Conservation (phyloP, 2,329 filamentous ascomycete species). For the Aspergillus bombycis region DNA sequence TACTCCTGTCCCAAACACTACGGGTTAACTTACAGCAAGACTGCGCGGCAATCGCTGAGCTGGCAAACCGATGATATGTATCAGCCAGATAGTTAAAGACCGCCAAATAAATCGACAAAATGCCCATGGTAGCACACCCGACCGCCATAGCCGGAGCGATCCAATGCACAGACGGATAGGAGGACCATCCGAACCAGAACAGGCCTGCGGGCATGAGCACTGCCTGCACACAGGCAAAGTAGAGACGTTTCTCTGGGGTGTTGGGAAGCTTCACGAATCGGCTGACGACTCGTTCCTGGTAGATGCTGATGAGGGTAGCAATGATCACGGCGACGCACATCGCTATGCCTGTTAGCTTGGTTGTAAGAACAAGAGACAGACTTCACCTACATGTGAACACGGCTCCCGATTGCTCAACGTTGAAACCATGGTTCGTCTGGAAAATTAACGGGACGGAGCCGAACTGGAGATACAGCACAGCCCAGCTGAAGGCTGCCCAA, state of each 20-base stretch:
- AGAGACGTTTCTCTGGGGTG: slow-evolving; percentile 76
- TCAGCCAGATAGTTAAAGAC: slow-evolving; percentile 94
- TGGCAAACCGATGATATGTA: slow-evolving; percentile 81
- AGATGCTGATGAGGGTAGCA: slow-evolving; percentile 70
- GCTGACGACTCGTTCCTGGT: slow-evolving; percentile 69
- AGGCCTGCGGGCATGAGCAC: slow-evolving; percentile 76
- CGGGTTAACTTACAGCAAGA: slow-evolving; percentile 63
- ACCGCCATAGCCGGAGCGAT: slow-evolving; percentile 72
- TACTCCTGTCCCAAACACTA: neutral
- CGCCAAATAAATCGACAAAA: slow-evolving; percentile 83
- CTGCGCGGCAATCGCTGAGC: slow-evolving; percentile 83
- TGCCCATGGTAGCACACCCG: slow-evolving; percentile 77
- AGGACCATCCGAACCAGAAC: slow-evolving; percentile 79
- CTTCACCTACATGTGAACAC: slow-evolving; percentile 62
- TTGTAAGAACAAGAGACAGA: no score
- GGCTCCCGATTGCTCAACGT: slow-evolving; percentile 66
- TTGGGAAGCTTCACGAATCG: slow-evolving; percentile 49
- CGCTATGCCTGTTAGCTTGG: slow-evolving; percentile 43
- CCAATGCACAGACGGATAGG: slow-evolving; percentile 67
- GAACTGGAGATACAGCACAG: slow-evolving; percentile 83
- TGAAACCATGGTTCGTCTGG: slow-evolving; percentile 67
- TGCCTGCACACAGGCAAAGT: slow-evolving; percentile 78
- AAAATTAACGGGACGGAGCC: slow-evolving; percentile 80
- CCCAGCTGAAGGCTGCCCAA: slow-evolving; percentile 91
- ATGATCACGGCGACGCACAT: slow-evolving; percentile 69